These are phyloP conservation scores for Thelephora ganbajun DNA, from an alignment of 768 basidiomycete genomes.

Conservation along the genomic window DNA sequence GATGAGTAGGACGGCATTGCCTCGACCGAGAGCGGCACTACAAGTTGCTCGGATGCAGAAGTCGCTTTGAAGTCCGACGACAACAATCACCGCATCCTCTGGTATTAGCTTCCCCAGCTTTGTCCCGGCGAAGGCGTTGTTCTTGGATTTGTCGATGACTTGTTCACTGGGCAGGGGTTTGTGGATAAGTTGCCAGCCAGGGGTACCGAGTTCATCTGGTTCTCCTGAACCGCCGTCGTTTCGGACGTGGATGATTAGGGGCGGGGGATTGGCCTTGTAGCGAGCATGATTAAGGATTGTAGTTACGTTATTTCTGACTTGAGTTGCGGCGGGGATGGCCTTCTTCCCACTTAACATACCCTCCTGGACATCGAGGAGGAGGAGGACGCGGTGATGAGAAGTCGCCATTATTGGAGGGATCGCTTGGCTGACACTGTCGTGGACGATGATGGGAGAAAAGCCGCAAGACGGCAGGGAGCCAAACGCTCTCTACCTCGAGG, in stretches of 20 bases:
- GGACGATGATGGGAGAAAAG: no score
- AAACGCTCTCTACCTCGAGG: no score
- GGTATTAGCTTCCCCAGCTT: constrained; percentile 34
- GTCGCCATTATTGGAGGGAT: neutral
- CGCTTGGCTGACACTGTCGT: no score
- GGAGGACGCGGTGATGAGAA: constrained; percentile 28
- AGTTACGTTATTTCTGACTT: constrained; percentile 33
- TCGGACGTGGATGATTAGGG: constrained; percentile 49
- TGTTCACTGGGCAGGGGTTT: constrained; percentile 33
- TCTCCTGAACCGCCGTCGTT: constrained; percentile 51
- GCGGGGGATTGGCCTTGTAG: constrained; percentile 28
- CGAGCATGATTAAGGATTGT: constrained; percentile 37
- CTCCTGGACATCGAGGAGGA: constrained; percentile 45
- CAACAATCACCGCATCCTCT: constrained; percentile 42
- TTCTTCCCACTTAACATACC: constrained; percentile 33
- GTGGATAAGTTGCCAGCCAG: constrained; percentile 52
- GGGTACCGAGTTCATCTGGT: constrained; percentile 37
- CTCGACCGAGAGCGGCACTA: constrained; percentile 42
- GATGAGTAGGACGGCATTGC: constrained; percentile 54
- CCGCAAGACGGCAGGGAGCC: no score
- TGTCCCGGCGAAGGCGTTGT: constrained; percentile 58
- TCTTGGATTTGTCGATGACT: constrained; percentile 50
- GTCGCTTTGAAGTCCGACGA: constrained; percentile 58
- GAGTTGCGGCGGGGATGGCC: constrained; percentile 34
- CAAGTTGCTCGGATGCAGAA: constrained; percentile 42